Percentiles rank a stretch among this genome's conserved stretches.
Conservation (phyloP, 495 filamentous ascomycete genomes). For the Podospora comata region DNA sequence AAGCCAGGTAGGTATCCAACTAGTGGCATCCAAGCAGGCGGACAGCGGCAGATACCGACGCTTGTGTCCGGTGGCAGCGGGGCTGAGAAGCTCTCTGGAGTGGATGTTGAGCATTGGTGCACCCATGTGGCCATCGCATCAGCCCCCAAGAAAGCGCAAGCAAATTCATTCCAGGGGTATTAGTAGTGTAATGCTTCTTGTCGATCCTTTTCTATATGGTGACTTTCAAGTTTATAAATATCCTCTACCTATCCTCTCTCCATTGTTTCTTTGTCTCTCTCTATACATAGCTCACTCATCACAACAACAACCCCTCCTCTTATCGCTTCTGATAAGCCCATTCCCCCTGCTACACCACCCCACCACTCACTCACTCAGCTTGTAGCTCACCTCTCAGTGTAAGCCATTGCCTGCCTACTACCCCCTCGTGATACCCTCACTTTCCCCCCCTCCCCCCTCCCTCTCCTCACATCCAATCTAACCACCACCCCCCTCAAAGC, state of each 20-base stretch:
- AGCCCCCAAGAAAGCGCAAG: conserved; percentile 6
- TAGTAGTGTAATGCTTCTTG: neutral
- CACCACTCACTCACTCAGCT: neutral
- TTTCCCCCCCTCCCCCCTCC: neutral
- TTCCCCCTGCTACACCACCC: neutral
- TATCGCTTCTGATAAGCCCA: neutral
- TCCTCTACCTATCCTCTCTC: neutral
- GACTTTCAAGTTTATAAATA: neutral
- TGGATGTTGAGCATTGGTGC: neutral
- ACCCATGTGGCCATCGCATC: neutral
- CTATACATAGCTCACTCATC: neutral
- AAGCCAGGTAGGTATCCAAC: neutral
- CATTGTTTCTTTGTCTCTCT: neutral
- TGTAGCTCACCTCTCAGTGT: neutral
- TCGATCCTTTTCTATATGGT: neutral
- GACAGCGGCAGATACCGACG: conserved; percentile 26
- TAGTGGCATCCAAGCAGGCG: neutral
- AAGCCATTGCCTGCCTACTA: neutral
- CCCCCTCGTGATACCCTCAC: neutral
- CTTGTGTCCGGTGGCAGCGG: conserved; percentile 7
- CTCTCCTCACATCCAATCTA: neutral
- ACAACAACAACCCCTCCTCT: neutral
- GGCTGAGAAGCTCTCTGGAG: conserved; percentile 13
- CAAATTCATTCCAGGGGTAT: neutral
- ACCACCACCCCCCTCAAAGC: neutral